phyloP scores from a whole-genome alignment of 441 rosid species.

The Bruguiera hainesii region DNA sequence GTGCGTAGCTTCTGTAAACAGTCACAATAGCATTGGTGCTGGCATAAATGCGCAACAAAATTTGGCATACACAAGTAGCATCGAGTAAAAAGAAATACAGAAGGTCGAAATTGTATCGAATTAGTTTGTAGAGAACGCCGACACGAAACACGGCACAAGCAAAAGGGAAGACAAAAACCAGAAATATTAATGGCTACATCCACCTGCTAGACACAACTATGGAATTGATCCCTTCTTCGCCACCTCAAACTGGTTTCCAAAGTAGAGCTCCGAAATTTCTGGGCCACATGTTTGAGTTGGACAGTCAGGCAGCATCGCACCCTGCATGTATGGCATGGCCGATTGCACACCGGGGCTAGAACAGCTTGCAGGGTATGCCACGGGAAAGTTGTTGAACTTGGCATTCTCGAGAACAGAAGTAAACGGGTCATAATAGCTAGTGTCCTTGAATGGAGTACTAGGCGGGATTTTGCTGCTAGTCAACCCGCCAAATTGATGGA shows the following conservation, averaged over 20 bases:
- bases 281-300: neutral
- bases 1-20: too few species aligned
- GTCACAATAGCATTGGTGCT: too few species aligned
- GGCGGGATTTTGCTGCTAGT: neutral
- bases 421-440: neutral
- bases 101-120: too few species aligned
- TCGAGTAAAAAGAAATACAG: too few species aligned
- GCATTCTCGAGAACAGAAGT: neutral
- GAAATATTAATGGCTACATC: too few species aligned
- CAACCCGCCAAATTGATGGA: neutral
- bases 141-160: too few species aligned
- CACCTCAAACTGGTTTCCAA: constrained; percentile 1
- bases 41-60: too few species aligned
- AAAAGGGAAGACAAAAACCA: too few species aligned
- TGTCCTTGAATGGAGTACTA: neutral
- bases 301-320: neutral
- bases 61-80: too few species aligned
- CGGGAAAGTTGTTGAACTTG: neutral
- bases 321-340: neutral
- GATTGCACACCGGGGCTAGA: neutral
- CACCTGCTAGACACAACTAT: too few species aligned
- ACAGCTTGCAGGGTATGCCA: constrained; percentile 2
- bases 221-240: too few species aligned
- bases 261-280: constrained; percentile 5
- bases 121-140: too few species aligned